Conservation (phyloP, 495 filamentous ascomycete genomes). For the Tuber melanosporum region DNA sequence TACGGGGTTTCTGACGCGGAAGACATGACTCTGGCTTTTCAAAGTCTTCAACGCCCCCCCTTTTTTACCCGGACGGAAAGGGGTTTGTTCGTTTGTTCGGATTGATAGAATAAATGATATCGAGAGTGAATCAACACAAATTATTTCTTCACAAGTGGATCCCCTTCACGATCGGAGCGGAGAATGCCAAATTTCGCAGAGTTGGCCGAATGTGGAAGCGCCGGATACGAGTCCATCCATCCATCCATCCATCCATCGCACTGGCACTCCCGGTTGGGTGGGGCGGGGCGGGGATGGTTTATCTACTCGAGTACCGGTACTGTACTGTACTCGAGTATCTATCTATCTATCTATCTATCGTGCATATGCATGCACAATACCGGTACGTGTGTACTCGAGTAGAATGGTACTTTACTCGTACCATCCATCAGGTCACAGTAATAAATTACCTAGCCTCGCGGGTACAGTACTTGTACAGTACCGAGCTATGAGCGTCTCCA, state of each 20-base stretch:
- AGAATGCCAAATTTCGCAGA: not conserved
- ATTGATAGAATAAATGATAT: not conserved
- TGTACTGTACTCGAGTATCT: too few relatives aligned
- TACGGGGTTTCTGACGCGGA: not conserved
- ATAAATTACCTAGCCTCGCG: not conserved
- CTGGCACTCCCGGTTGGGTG: not conserved
- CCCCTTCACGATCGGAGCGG: not conserved
- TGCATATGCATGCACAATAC: not conserved
- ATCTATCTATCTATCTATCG: not conserved
- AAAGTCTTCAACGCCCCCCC: not conserved
- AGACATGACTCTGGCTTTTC: not conserved
- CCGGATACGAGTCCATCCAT: not conserved
- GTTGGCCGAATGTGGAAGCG: not conserved
- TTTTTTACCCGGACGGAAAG: not conserved
- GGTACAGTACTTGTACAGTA: not conserved
- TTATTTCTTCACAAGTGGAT: not conserved
- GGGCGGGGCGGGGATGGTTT: not conserved
- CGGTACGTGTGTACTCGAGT: too few relatives aligned
- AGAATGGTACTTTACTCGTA: not conserved
- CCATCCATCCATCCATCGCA: not conserved
- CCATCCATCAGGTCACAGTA: not conserved
- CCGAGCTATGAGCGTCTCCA: not conserved
- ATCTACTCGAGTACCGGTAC: not conserved
- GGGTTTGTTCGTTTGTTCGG: too few relatives aligned
- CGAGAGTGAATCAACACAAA: not conserved